Base-by-base conservation (phyloP, 2,329 filamentous ascomycete species). In the Neocatenulostroma microsporum region DNA sequence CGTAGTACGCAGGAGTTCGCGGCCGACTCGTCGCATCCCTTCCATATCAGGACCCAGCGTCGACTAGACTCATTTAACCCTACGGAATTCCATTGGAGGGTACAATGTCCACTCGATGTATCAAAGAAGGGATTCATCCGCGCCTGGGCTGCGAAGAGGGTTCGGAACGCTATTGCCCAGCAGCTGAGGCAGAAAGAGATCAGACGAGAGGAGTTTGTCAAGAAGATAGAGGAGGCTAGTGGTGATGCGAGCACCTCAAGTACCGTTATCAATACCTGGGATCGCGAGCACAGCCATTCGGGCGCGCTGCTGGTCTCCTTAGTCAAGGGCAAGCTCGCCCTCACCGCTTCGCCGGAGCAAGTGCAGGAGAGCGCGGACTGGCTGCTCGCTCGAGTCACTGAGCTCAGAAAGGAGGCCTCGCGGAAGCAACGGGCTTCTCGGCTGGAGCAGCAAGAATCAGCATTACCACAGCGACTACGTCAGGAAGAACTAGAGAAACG, bases 11-110 rank as follows among this genome's bases (percentile, higher is more conserved):
- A 35, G n/a, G 26, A 41, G 20, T 44, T 51, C 30, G 39, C 42
- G 10, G 13, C 32, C 9, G 55, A 61, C 25, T 33, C 34, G 3
- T 41, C 31, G 12, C 54, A 61, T 32, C 56, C 57, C 4, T 41
- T 50, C 14, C 39, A 56, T 38, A 62, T 66, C 28, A 57, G 63
- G 26, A 56, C 47, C 3, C 29, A 32, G 11, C 44, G 51, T 5
- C 37, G 45, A 2, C 27, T 52, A 8, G 37, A 36, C 3, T 31
- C 38, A 11, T 55, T 56, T 39, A 45, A 58, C 36, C 46, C 53
- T 8, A 56, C 63, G 47, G 58, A 56, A 21, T 58, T 77, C 13
- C 71, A 71, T 63, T 73, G 68, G 66, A 54, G 56, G 12, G 61
- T 69, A 5, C 48, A 62, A 39, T 34, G 46, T n/a, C 44, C 54